Evolutionary conservation across 1,284 basidiomycete species (phyloP), one percentile per base, ranked within the genome.

Genomic region (Lentinula novae-zelandiae): DNA sequence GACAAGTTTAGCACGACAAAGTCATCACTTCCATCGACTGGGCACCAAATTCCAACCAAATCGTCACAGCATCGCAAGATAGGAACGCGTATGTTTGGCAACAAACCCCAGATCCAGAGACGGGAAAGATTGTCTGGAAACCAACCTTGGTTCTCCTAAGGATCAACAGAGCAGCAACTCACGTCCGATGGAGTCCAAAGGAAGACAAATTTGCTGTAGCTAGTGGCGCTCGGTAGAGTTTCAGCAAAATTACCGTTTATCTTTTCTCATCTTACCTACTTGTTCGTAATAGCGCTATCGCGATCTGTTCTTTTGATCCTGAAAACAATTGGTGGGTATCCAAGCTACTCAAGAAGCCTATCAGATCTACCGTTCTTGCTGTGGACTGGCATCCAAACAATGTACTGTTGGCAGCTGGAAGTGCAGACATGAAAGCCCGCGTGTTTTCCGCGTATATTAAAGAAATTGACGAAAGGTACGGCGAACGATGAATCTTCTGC

Each of bases 281-380:
- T 49, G 22, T 27, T 17, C 53, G 40, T 53, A 8, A 3, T 52
- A 92, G 95, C 46, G 91, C 94, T 40, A 95, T 98, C 68, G 93
- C 95, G 9, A 85, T 98, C 54, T 98, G 95, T 73, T 95, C 92
- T 15, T 98, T 96, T 71, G 95, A 98, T 72, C 82, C 92, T 27
- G 95, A 98, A 78, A 96, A 95, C 78, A 93, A 99, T 74, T 99
- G 97, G 97, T 99, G 97, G 97, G 95, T 98, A 2, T 91, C 96
- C 20, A 95, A 95, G 74, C 92, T 95, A 69, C 81, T 99, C 75
- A 99, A 99, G 87, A 98, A 98, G 75, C 97, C 97, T 12, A 87
- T 97, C 63, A 78, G 93, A 65, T 93, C 92, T 12, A 99, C 97
- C 0, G 96, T 99, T 6, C 82, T 98, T 33, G 87, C 90, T 9